phyloP scores from a whole-genome alignment of 2,329 filamentous ascomycete species.

The Talaromyces verruculosus region DNA sequence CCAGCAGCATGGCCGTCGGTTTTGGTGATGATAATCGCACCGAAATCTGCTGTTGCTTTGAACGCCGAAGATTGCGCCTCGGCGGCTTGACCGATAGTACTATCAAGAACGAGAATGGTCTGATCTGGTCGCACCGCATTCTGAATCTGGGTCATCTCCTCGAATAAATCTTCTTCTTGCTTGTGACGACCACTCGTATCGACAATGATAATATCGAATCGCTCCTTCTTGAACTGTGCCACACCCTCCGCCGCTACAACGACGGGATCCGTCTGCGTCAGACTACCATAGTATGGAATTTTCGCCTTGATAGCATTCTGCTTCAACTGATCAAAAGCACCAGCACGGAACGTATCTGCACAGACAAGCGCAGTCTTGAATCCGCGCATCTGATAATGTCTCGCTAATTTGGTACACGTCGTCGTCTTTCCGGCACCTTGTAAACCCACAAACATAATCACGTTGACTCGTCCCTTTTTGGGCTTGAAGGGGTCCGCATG shows the following conservation, averaged over 20 bases:
- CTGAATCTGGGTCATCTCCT: conserved; percentile 98
- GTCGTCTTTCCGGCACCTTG: conserved; percentile 98
- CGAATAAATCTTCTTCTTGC: conserved; percentile 91
- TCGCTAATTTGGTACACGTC: conserved; percentile 92
- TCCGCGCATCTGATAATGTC: conserved; percentile 90
- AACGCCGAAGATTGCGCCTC: conserved; percentile 94
- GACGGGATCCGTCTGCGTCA: conserved; percentile 94
- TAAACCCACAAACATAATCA: conserved; percentile 99
- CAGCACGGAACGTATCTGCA: conserved; percentile 96
- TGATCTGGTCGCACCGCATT: conserved; percentile 86
- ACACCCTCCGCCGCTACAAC: conserved; percentile 93
- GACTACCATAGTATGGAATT: conserved; percentile 95
- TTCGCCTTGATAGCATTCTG: conserved; percentile 99
- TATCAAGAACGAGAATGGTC: conserved; percentile 97
- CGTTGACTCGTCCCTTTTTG: conserved; percentile 91
- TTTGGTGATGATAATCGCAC: conserved; percentile 98
- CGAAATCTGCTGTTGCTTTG: conserved; percentile 95
- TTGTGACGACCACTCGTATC: conserved; percentile 94
- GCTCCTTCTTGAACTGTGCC: conserved; percentile 98
- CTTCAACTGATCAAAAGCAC: conserved; percentile 97
- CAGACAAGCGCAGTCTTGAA: conserved; percentile 94
- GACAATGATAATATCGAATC: conserved; percentile 97
- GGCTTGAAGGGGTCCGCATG: conserved; percentile 94
- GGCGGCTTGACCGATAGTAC: conserved; percentile 93
- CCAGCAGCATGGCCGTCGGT: conserved; percentile 94